A percentile compares a stretch with the other conserved stretches of the same genome.
Evolutionary conservation across 2,329 filamentous ascomycete species (phyloP).

Genomic region (Tolypocladium guangdongense): DNA sequence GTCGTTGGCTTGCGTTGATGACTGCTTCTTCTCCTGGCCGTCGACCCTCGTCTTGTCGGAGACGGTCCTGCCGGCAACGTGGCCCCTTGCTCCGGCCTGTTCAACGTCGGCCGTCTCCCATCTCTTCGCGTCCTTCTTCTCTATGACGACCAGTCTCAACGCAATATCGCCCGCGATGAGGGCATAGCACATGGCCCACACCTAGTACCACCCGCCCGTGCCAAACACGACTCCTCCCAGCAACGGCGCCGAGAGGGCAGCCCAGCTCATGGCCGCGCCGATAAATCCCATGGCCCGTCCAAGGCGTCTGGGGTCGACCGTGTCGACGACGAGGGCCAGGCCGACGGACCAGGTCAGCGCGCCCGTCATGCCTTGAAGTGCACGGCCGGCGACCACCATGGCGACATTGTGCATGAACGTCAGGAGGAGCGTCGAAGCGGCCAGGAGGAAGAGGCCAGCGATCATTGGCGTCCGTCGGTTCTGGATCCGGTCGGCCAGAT

Average conservation of each 20-base stretch:
- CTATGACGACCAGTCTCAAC: conserved; percentile 20
- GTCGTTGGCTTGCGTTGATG: not conserved
- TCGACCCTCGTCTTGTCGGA: not conserved
- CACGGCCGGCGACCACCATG: conserved; percentile 21
- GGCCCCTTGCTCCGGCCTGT: not conserved
- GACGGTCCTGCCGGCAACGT: not conserved
- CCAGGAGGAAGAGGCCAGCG: conserved; percentile 17
- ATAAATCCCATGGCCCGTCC: conserved; percentile 23
- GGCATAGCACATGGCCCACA: conserved; percentile 25
- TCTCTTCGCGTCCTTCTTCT: conserved; percentile 18
- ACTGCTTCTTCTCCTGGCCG: not conserved
- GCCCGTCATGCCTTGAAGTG: conserved; percentile 21
- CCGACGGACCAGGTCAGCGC: conserved; percentile 25
- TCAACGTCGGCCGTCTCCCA: conserved; percentile 9
- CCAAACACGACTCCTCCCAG: conserved; percentile 23
- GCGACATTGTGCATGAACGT: conserved; percentile 18
- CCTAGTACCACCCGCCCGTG: conserved; percentile 20
- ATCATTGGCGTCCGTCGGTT: conserved; percentile 22
- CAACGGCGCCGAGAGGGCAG: conserved; percentile 19
- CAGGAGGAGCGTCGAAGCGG: conserved; percentile 18
- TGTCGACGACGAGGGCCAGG: conserved; percentile 23
- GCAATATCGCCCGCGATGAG: conserved; percentile 20
- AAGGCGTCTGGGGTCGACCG: conserved; percentile 18
- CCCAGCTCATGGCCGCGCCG: conserved; percentile 20
- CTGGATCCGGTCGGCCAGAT: conserved; percentile 22